Percentiles rank a stretch among this genome's conserved stretches.
Evolutionary conservation across 805 yeast genomes (phyloP).

Genomic region (Maudiozyma turicensis): DNA sequence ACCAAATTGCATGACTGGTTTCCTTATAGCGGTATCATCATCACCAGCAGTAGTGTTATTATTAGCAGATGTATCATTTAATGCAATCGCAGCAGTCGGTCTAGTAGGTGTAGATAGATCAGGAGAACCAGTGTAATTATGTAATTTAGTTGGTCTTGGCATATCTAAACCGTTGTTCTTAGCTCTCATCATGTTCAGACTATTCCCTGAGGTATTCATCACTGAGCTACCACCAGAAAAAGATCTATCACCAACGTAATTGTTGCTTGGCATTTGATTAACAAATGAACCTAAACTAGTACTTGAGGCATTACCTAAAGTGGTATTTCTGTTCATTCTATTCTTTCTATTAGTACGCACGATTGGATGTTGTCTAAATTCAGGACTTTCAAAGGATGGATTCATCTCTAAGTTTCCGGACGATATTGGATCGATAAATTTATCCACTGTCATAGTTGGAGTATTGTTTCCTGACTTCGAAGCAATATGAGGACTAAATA

Average conservation of each 20-base stretch:
- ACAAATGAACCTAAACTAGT: conserved; percentile 8
- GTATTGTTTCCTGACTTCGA: conserved; percentile 3
- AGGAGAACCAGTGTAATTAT: background rate
- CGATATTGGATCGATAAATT: conserved; percentile 17
- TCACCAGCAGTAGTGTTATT: background rate
- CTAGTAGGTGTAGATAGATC: conserved; percentile 8
- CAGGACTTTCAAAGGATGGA: conserved; percentile 6
- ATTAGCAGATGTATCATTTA: background rate
- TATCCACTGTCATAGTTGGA: conserved; percentile 8
- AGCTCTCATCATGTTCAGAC: background rate
- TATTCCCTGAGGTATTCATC: background rate
- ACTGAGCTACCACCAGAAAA: conserved; percentile 1
- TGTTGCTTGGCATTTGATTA: conserved; percentile 6
- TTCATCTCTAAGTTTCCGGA: conserved; percentile 4
- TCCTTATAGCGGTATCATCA: background rate
- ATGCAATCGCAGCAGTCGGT: conserved; percentile 7
- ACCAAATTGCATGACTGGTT: conserved; percentile 4
- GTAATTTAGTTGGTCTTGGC: conserved; percentile 4
- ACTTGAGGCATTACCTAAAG: conserved; percentile 24
- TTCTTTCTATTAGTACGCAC: conserved; percentile 28
- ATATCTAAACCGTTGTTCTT: background rate
- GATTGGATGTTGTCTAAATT: conserved; percentile 5
- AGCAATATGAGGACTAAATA: conserved; percentile 8
- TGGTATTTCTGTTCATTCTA: conserved; percentile 23
- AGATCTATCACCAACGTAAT: conserved; percentile 3